Base-by-base conservation (phyloP, 164 flowering plant genomes). In the Taxillus chinensis region DNA sequence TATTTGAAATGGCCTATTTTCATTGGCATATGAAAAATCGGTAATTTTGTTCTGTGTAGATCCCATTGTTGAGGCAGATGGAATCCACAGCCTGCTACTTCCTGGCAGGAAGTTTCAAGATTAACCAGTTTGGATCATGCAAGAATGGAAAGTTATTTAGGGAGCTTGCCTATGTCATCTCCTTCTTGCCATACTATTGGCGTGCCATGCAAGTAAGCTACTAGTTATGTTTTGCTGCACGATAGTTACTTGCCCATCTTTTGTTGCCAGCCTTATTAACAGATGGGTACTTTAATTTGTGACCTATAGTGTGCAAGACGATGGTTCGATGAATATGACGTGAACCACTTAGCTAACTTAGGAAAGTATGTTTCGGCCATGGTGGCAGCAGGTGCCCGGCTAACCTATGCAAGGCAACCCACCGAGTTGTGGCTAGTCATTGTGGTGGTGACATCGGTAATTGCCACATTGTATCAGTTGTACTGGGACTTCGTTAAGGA, bases 291-390 rank as follows among this genome's bases (percentile, higher is more conserved):
- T 67, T 53, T 59, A n/a, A 5, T 40, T 5, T 45, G 8, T 12
- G 10, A 55, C 37, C 57, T 4, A 57, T 27, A 95, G 99, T 95
- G 99, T 80, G 96, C 88, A 58, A 86, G 98, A 69, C 74, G 96
- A 75, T 91, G 96, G 95, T 81, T 82, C 53, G 96, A 91, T 42
- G 96, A 95, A 59, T 65, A 69, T 27, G 87, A 91, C 53, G 37
- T 56, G 37, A 67, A 65, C 65, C 89, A 95, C 64, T 73, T 91
- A 69, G 88, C 89, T 38, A 95, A 95, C 84, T 76, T 95, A 78
- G 98, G 99, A 39, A 95, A 95, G 76, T 95, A 95, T 60, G 95
- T 87, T 11, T 95, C 99, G 3, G 99, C 99, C 49, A 89, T 95
- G 97, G 79, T 95, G 43, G 99, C 99, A 53, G 99, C 99, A 0